Percentiles rank a stretch among this genome's conserved stretches.
phyloP scores from a whole-genome alignment of 768 basidiomycete genomes.

The Pleurotus djamor region DNA sequence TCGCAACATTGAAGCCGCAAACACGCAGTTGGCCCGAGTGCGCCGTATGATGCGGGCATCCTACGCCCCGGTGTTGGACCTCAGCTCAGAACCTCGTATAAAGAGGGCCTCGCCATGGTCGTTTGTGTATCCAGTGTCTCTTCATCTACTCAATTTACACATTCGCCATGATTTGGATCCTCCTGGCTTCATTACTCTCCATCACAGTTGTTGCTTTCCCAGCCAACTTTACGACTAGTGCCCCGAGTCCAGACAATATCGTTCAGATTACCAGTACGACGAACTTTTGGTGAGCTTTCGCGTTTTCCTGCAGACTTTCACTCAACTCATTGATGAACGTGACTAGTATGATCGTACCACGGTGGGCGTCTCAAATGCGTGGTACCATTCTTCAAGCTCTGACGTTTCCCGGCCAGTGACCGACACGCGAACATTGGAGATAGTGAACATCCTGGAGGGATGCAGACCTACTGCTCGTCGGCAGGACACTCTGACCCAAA shows the following conservation, averaged over 20 bases:
- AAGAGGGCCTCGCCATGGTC: no score
- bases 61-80: no score
- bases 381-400: slow-evolving; percentile 6
- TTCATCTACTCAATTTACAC: not conserved
- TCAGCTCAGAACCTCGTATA: no score
- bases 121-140: not conserved
- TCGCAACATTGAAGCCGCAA: no score
- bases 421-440: slow-evolving; percentile 29
- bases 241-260: slow-evolving; percentile 36
- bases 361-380: not conserved
- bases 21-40: no score
- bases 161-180: not conserved
- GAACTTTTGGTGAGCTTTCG: slow-evolving; percentile 38
- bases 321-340: not conserved
- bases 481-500: slow-evolving; percentile 15
- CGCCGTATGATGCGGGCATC: no score
- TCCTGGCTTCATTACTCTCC: not conserved
- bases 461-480: slow-evolving; percentile 28
- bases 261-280: slow-evolving; percentile 43
- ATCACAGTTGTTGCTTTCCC: not conserved
- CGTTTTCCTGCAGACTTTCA: slow-evolving; percentile 43
- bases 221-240: not conserved
- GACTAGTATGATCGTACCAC: slow-evolving; percentile 10
- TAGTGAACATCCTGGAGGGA: slow-evolving; percentile 29
- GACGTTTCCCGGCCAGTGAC: not conserved